Base-by-base conservation (phyloP, 2,329 filamentous ascomycete genomes). In the Phialophora verrucosa region DNA sequence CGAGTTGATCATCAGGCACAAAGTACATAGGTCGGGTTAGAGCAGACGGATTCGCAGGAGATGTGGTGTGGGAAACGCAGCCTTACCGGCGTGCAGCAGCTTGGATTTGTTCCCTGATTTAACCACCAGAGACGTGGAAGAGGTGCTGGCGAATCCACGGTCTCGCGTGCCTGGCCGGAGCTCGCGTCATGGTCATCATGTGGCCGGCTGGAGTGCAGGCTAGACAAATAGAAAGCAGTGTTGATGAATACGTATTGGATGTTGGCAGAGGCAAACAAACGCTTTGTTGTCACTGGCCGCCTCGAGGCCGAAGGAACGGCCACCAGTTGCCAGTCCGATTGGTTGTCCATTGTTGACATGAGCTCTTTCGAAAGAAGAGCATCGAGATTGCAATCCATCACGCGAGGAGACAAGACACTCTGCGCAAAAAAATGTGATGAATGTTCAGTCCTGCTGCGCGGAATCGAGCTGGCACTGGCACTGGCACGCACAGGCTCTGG, bases 221-320 rank as follows among this genome's bases (percentile, higher is more conserved):
- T 49, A 49, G 53, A 32, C 53, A 55, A 55, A 55, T 55, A 55
- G 53, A 55, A 55, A 31, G 38, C 53, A 35, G 29, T 54, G 51
- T 54, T 54, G 51, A 54, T 54, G 51, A 32, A 32, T 35, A 55
- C 25, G 27, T 55, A 55, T 35, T 55, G 53, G 53, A 32, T 11
- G 53, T 55, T 55, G 53, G 53, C 53, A 55, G 25, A 55, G 53
- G 29, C 38, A 44, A 44, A 29, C 53, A 20, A 35, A 55, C 53
- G 53, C 53, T 55, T 55, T 55, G 53, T 55, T 55, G 53, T 55
- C 53, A 55, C 53, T 55, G 53, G 53, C 25, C 53, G 53, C 53
- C 53, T 17, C 29, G 53, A 29, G 49, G 53, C 29, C 25, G 53
- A 31, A 55, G 29, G 29, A 31, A 32, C 53, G 53, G 53, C 53